Evolutionary conservation across 257 asterid species (phyloP).

Genomic region (Solanum gracilifrons): DNA sequence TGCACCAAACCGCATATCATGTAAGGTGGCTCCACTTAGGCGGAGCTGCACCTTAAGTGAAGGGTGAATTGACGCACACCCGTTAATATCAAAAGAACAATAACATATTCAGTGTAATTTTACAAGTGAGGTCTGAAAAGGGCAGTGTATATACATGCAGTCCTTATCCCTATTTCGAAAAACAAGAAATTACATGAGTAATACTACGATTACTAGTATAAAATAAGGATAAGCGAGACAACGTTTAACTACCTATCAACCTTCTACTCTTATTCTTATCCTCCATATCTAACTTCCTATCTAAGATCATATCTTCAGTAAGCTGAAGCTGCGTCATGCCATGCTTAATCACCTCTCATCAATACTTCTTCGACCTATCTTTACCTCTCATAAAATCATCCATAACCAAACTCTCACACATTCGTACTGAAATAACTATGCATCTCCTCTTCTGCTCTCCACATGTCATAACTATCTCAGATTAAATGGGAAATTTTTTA

Average conservation of each 20-base stretch:
- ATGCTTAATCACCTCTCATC: neutral
- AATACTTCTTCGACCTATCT: neutral
- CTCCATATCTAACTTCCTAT: neutral
- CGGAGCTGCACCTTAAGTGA: neutral
- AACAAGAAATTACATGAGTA: neutral
- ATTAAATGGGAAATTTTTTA: neutral
- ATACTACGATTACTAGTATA: neutral
- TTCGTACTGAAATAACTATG: neutral
- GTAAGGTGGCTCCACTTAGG: neutral
- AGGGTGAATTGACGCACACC: neutral
- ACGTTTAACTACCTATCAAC: neutral
- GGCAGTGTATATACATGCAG: rapidly evolving
- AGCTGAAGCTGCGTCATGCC: neutral
- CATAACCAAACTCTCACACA: neutral
- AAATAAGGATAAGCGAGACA: neutral
- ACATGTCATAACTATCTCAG: neutral
- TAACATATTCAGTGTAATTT: neutral
- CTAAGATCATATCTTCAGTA: neutral
- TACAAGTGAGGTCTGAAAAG: neutral
- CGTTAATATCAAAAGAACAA: neutral
- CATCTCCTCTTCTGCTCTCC: neutral
- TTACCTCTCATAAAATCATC: neutral
- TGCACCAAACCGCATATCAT: neutral
- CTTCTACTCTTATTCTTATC: neutral
- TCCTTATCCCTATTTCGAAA: neutral